Evolutionary conservation across 202 grass and related monocot genomes (phyloP), one percentile per base, ranked within the genome.

Genomic region (Setaria italica): DNA sequence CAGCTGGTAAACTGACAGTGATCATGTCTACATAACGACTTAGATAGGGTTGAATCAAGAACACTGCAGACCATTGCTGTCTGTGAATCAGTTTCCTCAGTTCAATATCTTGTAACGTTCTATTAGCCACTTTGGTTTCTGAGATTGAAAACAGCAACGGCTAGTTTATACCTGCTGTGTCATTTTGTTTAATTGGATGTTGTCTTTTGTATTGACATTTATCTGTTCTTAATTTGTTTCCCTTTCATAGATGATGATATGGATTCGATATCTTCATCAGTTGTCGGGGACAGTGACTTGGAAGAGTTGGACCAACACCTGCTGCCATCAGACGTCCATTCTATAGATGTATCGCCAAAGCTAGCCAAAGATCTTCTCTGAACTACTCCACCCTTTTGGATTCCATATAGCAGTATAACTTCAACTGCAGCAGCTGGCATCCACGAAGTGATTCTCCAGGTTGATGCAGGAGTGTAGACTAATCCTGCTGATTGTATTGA

Each of bases 231-330:
- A 4, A 76, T 80, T 77, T 4, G 46, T 33, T 17, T 9, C 35
- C 33, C 47, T 29, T 8, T 80, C 17, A 54, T 73, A 96, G 94
- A 96, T 51, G 89, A 91, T 88, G 94, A 89, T 39, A 85, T 85
- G 77, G 89, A 88, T 16, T 94, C 94, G 48, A 20, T 34, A 53
- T 75, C 82, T 89, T 96, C 91, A 86, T 88, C 94, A 3, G 13
- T 85, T 42, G 75, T 79, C 71, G 89, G 89, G 32, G 91, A 92
- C 37, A 85, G 85, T 29, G 94, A 88, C 43, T 63, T 82, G 72
- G 94, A 97, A 57, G 88, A 92, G 34, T 79, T 91, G 72, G 81
- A 91, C 68, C 87, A 92, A 60, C 85, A 92, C 59, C 78, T 92
- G 10, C 68, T 92, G 21, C 78, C 79, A 55, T 37, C 74, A 46